phyloP scores from a whole-genome alignment of 139 green algal genomes.

The Trebouxia sp. region DNA sequence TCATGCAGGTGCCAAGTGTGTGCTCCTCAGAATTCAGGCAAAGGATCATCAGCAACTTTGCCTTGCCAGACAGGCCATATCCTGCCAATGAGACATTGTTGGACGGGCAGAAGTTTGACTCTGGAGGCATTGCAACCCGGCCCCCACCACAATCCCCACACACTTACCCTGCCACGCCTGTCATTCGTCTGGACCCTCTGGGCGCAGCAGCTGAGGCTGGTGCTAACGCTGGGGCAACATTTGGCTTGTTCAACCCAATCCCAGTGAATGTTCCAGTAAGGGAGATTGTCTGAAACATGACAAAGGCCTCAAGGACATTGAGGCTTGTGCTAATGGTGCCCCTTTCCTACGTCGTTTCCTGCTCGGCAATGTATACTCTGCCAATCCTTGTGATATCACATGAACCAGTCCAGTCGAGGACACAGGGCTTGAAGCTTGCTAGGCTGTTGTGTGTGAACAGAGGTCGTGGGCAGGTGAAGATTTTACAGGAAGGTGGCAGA shows the following conservation, averaged over 20 bases:
- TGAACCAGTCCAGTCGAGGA: too few relatives aligned
- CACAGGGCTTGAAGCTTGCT: too few relatives aligned
- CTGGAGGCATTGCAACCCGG: slow-evolving; percentile 5
- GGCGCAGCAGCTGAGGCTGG: not conserved
- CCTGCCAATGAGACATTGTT: not conserved
- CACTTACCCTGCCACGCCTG: not conserved
- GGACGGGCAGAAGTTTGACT: slow-evolving; percentile 17
- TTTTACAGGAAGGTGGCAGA: too few relatives aligned
- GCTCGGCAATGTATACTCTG: too few relatives aligned
- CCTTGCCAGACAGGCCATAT: not conserved
- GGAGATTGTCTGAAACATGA: not conserved
- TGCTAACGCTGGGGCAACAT: slow-evolving; percentile 14
- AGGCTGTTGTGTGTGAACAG: too few relatives aligned
- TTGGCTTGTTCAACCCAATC: slow-evolving; percentile 5
- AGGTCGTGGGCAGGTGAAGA: too few relatives aligned
- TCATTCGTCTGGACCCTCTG: slow-evolving; percentile 1
- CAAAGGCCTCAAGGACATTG: too few relatives aligned
- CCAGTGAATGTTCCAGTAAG: not conserved
- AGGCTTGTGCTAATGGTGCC: too few relatives aligned
- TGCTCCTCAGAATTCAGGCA: slow-evolving; percentile 36
- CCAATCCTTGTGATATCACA: too few relatives aligned
- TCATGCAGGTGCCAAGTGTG: slow-evolving; percentile 36
- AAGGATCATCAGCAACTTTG: slow-evolving; percentile 39
- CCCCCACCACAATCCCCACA: slow-evolving; percentile 11
- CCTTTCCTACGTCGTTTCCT: too few relatives aligned